A percentile compares a stretch with the other conserved stretches of the same genome.
These are phyloP conservation scores for Erysiphe pulchra DNA, from an alignment of 2,329 filamentous ascomycete species.

Conservation along the genomic window DNA sequence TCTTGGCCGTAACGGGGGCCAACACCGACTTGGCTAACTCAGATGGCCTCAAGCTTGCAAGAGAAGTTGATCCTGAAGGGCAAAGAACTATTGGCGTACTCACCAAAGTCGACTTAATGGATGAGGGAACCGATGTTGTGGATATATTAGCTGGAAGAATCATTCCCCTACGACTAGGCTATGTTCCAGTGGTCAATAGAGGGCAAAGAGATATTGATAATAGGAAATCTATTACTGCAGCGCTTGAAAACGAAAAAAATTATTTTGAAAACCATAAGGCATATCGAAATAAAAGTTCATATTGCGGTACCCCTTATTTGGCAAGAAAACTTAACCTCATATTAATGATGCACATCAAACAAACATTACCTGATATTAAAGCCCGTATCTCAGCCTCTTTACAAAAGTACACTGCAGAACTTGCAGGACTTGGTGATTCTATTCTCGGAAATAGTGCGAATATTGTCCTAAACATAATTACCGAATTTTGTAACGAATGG, in stretches of 20 bases:
- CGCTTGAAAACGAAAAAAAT: constrained; percentile 79
- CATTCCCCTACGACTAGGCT: constrained; percentile 81
- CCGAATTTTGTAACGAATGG: constrained; percentile 95
- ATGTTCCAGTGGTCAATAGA: constrained; percentile 93
- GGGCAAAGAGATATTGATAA: constrained; percentile 97
- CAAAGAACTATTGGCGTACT: constrained; percentile 95
- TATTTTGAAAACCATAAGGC: constrained; percentile 98
- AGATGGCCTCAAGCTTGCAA: constrained; percentile 82
- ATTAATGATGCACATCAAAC: constrained; percentile 99
- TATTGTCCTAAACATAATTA: constrained; percentile 95
- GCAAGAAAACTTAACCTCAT: constrained; percentile 95
- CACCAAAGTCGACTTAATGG: constrained; percentile 98
- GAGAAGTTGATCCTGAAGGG: constrained; percentile 91
- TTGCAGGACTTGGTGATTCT: constrained; percentile 66
- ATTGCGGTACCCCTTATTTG: constrained; percentile 93
- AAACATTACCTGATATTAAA: constrained; percentile 96
- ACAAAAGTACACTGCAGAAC: constrained; percentile 69
- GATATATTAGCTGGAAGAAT: constrained; percentile 95
- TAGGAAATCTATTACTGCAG: constrained; percentile 77
- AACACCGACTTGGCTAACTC: constrained; percentile 98
- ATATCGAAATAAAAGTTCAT: constrained; percentile 93
- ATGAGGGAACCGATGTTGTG: constrained; percentile 92
- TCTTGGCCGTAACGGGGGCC: constrained; percentile 82
- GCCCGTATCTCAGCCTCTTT: constrained; percentile 82
- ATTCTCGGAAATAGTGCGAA: constrained; percentile 91